Percentiles rank a stretch among this genome's conserved stretches.
These are phyloP conservation scores for Aurinia saxatilis DNA, from an alignment of 345 rosid species.

Conservation along the genomic window DNA sequence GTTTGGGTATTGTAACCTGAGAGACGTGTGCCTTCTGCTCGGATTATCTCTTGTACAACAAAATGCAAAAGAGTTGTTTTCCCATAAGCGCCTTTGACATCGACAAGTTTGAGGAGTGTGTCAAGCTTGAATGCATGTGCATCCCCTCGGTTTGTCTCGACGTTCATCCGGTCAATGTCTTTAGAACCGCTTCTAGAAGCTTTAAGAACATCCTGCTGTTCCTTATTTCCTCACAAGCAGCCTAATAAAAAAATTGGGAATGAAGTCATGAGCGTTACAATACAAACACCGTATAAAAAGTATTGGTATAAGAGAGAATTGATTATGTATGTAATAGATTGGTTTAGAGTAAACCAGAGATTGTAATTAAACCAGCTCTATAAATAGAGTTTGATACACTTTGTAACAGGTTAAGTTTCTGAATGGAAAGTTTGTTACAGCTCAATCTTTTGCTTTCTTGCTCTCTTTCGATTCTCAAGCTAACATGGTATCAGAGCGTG, in stretches of 20 bases:
- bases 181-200: conserved; percentile 91
- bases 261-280: neutral
- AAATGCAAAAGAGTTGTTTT: conserved; percentile 95
- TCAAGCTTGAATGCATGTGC: conserved; percentile 98
- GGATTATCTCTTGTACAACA: conserved; percentile 92
- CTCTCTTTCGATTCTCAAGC: no score
- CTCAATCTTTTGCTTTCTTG: no score
- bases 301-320: no score
- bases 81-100: conserved; percentile 94
- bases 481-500: no score
- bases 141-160: conserved; percentile 96
- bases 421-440: no score
- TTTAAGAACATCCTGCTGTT: conserved; percentile 87
- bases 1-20: conserved; percentile 41
- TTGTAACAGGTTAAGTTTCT: no score
- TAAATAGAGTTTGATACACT: no score
- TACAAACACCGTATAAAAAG: neutral
- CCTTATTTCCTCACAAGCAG: conserved; percentile 91
- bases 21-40: conserved; percentile 86
- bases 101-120: conserved; percentile 89
- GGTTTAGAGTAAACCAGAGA: no score
- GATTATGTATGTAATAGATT: no score
- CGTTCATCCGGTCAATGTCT: conserved; percentile 99
- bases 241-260: conserved; percentile 34
- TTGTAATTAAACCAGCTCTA: no score